phyloP scores from a whole-genome alignment of 441 rosid species.

The Viola pubescens region DNA sequence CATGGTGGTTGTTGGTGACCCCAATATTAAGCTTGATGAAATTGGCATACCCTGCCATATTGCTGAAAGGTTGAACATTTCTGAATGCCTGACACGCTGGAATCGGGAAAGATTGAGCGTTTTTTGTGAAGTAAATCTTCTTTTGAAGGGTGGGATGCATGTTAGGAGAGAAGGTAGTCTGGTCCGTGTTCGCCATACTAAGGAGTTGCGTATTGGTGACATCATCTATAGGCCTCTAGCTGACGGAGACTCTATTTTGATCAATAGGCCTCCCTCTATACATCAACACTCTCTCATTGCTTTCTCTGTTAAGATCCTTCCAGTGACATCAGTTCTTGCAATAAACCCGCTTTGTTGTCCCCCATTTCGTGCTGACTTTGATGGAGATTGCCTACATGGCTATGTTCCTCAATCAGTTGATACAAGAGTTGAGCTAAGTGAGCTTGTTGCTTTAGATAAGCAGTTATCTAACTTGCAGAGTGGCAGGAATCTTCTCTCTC shows the following conservation, averaged over 20 bases:
- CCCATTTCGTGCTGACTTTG: constrained; percentile 94
- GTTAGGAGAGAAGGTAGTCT: constrained; percentile 57
- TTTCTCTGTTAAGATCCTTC: constrained; percentile 62
- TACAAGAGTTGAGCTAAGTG: constrained; percentile 68
- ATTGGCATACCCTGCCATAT: constrained; percentile 76
- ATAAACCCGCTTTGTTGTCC: constrained; percentile 83
- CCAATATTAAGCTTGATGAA: constrained; percentile 65
- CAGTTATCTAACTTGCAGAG: constrained; percentile 72
- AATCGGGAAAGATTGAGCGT: constrained; percentile 54
- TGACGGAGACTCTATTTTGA: constrained; percentile 72
- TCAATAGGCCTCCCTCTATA: constrained; percentile 93
- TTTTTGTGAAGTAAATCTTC: constrained; percentile 39
- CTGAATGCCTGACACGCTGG: constrained; percentile 68
- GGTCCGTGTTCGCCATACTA: constrained; percentile 33
- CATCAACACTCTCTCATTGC: constrained; percentile 94
- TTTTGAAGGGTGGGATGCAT: constrained; percentile 56
- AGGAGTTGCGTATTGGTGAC: constrained; percentile 59
- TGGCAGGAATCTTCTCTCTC: constrained; percentile 67
- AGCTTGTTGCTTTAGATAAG: constrained; percentile 77
- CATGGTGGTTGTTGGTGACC: constrained; percentile 89
- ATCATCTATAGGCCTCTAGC: constrained; percentile 51
- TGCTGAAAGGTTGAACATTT: constrained; percentile 70
- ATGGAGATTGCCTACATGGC: constrained; percentile 96
- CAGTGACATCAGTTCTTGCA: constrained; percentile 61
- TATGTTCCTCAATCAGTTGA: constrained; percentile 83